Evolutionary conservation across 73 alveolate species (phyloP).

Genomic region (Paramecium tetraurelia): DNA sequence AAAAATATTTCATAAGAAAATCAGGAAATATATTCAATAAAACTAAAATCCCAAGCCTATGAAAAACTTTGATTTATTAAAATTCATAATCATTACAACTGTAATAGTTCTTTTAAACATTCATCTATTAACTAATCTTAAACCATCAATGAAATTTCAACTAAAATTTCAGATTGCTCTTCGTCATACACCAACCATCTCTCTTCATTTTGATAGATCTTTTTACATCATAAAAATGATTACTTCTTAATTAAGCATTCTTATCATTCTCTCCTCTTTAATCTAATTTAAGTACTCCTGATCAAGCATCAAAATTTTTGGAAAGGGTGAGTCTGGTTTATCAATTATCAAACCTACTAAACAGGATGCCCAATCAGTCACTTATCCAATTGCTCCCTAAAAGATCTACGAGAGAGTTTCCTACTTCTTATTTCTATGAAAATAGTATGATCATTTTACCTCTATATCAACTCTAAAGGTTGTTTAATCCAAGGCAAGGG

Average conservation of each 20-base stretch:
- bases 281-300: constrained; percentile 63
- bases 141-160: constrained; percentile 69
- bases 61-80: neutral
- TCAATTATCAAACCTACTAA: constrained; percentile 64
- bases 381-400: constrained; percentile 36
- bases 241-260: constrained; percentile 67
- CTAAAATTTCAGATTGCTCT: constrained; percentile 67
- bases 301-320: constrained; percentile 48
- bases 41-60: neutral
- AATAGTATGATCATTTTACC: neutral
- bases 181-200: constrained; percentile 69
- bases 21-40: neutral
- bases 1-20: neutral
- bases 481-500: constrained; percentile 85
- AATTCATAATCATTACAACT: neutral
- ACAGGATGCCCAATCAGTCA: constrained; percentile 55
- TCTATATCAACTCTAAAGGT: constrained; percentile 7
- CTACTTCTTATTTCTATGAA: neutral
- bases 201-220: constrained; percentile 59
- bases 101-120: neutral
- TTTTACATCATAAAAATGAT: neutral
- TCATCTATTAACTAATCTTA: constrained; percentile 63
- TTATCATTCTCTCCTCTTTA: constrained; percentile 65
- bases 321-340: constrained; percentile 63
- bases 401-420: constrained; percentile 4